These are phyloP conservation scores for Rhazya stricta DNA, from an alignment of 257 asterid genomes.

Conservation along the genomic window DNA sequence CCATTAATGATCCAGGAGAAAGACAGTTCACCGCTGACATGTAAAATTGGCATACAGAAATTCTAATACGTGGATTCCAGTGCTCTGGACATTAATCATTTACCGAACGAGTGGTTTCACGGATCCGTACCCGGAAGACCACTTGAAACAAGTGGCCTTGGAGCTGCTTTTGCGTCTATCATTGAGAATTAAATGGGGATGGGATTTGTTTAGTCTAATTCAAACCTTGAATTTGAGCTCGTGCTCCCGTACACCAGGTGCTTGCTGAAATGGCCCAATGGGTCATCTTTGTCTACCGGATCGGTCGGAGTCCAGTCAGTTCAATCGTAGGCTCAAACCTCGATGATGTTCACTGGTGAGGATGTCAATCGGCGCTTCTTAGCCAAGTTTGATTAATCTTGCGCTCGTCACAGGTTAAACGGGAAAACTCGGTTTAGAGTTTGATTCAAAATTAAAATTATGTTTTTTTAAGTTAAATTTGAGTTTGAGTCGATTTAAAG, in stretches of 20 bases:
- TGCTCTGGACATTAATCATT: background rate
- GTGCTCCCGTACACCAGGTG: too few relatives aligned
- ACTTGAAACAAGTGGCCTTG: slow-evolving; percentile 37
- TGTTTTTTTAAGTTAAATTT: too few relatives aligned
- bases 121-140: slow-evolving; percentile 41
- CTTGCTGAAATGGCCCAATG: background rate
- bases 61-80: background rate
- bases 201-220: background rate
- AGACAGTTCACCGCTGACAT: background rate
- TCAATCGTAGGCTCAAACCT: background rate
- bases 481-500: too few relatives aligned
- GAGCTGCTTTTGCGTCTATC: background rate
- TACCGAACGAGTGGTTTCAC: slow-evolving; percentile 33
- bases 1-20: slow-evolving; percentile 11
- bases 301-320: background rate
- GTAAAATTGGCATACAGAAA: background rate
- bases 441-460: too few relatives aligned
- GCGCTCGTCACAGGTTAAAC: too few relatives aligned
- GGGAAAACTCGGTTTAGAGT: too few relatives aligned
- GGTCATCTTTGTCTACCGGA: background rate
- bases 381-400: too few relatives aligned
- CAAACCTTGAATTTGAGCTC: background rate
- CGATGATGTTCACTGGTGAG: background rate
- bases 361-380: too few relatives aligned
- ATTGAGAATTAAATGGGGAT: background rate